phyloP scores from a whole-genome alignment of 177 flowering plant genomes.

The Vitis hybrid region DNA sequence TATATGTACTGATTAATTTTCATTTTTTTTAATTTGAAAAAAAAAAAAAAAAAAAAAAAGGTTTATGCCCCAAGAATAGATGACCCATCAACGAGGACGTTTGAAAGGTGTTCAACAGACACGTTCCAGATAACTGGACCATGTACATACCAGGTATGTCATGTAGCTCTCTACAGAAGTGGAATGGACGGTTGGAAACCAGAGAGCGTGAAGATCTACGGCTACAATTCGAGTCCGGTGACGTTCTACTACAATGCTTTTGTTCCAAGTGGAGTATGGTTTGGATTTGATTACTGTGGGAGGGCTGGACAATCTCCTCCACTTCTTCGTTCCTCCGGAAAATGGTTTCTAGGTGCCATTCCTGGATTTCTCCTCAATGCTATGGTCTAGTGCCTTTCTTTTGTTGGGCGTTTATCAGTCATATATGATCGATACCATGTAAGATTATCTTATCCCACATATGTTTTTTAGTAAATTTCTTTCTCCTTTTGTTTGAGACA shows the following conservation, averaged over 20 bases:
- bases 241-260: conserved; percentile 44
- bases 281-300: conserved; percentile 50
- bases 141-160: conserved; percentile 46
- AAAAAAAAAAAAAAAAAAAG: conserved; percentile 16
- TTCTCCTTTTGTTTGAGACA: too few relatives aligned
- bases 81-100: conserved; percentile 38
- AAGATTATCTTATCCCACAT: too few relatives aligned
- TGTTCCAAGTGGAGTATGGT: conserved; percentile 59
- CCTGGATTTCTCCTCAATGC: conserved; percentile 3
- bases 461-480: too few relatives aligned
- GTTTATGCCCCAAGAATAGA: conserved; percentile 49
- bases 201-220: conserved; percentile 40
- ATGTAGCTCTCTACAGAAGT: conserved; percentile 46
- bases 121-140: conserved; percentile 47
- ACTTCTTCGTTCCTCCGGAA: not conserved
- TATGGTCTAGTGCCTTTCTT: too few relatives aligned
- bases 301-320: conserved; percentile 17
- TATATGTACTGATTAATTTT: not conserved
- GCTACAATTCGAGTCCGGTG: conserved; percentile 26
- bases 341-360: conserved; percentile 10
- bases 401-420: too few relatives aligned
- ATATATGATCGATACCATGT: too few relatives aligned
- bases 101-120: conserved; percentile 49
- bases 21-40: not conserved
- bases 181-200: conserved; percentile 83